Conservation (phyloP, 139 green algal species). For the Chlorella sp. region DNA sequence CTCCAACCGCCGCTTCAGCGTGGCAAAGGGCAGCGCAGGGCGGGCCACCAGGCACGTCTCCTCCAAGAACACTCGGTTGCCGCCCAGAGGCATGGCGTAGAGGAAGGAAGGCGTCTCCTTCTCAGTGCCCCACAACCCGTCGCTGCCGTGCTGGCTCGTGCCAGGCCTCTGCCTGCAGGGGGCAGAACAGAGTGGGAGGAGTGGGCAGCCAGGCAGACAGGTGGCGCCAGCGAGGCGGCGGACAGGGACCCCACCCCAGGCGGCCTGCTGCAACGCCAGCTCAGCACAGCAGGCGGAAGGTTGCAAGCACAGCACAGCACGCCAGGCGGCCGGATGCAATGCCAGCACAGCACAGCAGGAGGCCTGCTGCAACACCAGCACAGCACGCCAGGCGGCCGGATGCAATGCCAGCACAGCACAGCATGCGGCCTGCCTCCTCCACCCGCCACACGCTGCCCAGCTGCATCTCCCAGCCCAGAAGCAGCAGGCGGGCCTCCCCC, state of each 20-base stretch:
- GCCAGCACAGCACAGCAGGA: not conserved
- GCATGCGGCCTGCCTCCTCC: too few relatives aligned
- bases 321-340: not conserved
- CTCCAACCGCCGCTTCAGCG: constrained; percentile 91
- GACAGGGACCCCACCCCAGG: not conserved
- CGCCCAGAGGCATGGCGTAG: constrained; percentile 97
- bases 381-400: not conserved
- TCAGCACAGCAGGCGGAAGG: not conserved
- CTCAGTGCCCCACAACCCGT: constrained; percentile 59
- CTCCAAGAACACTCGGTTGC: constrained; percentile 88
- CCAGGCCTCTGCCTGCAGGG: constrained; percentile 81
- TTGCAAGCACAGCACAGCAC: too few relatives aligned
- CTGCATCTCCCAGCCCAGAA: too few relatives aligned
- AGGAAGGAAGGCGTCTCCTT: constrained; percentile 93
- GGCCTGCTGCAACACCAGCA: too few relatives aligned
- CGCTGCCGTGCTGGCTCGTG: constrained; percentile 38
- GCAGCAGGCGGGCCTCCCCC: not conserved
- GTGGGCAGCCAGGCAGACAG: not conserved
- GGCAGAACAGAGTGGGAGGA: not conserved
- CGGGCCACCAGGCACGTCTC: constrained; percentile 96
- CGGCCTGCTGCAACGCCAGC: not conserved
- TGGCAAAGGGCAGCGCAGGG: constrained; percentile 86
- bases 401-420: not conserved
- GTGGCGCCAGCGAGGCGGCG: not conserved
- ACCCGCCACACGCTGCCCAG: not conserved